These are phyloP conservation scores for Pleomassaria siparia DNA, from an alignment of 2,329 filamentous ascomycete species.

Conservation along the genomic window DNA sequence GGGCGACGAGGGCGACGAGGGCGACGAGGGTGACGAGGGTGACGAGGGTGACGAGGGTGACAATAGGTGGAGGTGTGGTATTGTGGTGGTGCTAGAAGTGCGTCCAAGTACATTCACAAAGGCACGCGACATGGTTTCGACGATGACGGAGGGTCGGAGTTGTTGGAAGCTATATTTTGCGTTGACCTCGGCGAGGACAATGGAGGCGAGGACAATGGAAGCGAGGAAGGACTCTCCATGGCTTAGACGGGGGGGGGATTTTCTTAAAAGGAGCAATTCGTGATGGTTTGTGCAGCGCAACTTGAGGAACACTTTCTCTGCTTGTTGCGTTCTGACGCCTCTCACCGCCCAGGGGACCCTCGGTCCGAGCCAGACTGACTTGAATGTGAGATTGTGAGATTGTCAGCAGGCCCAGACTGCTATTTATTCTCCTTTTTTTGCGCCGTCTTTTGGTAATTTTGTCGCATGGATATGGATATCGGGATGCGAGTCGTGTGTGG, in stretches of 20 bases:
- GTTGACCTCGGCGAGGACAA: constrained; percentile 8
- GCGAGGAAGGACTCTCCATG: constrained; percentile 27
- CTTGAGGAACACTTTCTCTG: constrained; percentile 17
- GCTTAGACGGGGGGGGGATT: constrained; percentile 17
- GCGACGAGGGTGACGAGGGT: constrained; percentile 13
- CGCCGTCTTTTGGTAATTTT: neutral
- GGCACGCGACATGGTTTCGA: constrained; percentile 36
- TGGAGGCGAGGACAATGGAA: constrained; percentile 15
- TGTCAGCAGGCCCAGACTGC: constrained; percentile 4
- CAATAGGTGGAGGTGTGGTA: constrained; percentile 2
- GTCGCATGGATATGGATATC: neutral
- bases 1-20: no score
- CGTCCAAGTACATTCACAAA: constrained; percentile 25
- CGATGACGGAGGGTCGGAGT: constrained; percentile 8
- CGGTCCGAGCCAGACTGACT: constrained; percentile 19
- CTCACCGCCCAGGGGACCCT: constrained; percentile 7
- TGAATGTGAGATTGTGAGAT: no score
- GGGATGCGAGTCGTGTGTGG: neutral
- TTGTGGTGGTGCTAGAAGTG: constrained; percentile 12
- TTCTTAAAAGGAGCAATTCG: constrained; percentile 27
- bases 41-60: no score
- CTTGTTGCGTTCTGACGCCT: constrained; percentile 7
- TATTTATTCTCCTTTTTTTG: constrained; percentile 3
- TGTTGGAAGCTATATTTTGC: constrained; percentile 9
- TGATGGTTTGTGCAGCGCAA: constrained; percentile 38